Conservation (phyloP, 192 early-diverging fungal genomes). For the Cetraspora pellucida region DNA sequence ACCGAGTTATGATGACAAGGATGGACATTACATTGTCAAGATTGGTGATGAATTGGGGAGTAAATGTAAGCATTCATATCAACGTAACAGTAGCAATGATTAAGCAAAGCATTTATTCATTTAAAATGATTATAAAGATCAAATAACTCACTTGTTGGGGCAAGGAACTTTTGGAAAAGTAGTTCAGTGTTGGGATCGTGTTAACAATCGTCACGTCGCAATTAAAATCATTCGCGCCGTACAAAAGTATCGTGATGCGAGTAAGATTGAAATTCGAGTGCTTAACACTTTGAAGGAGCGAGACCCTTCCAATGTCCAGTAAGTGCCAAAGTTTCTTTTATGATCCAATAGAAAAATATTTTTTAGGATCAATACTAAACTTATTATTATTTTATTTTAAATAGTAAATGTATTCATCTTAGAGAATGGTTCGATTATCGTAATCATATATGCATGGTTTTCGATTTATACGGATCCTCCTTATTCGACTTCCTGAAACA, state of each 20-base stretch:
- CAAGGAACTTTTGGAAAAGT: slow-evolving; percentile 99
- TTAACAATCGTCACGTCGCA: slow-evolving; percentile 62
- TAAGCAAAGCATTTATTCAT: not conserved
- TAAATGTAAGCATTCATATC: slow-evolving; percentile 62
- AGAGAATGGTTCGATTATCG: slow-evolving; percentile 82
- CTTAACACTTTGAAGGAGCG: slow-evolving; percentile 74
- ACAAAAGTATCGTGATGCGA: slow-evolving; percentile 94
- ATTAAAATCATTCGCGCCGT: slow-evolving; percentile 94
- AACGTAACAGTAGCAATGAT: not conserved
- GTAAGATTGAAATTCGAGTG: slow-evolving; percentile 86
- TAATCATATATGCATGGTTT: slow-evolving; percentile 98
- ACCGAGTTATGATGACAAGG: slow-evolving; percentile 79
- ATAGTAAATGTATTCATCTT: slow-evolving; percentile 88
- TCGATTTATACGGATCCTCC: slow-evolving; percentile 84
- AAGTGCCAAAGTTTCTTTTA: slow-evolving; percentile 37
- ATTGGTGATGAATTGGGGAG: slow-evolving; percentile 71
- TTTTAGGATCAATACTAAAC: not conserved
- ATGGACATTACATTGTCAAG: slow-evolving; percentile 90
- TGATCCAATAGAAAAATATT: not conserved
- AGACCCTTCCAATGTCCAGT: slow-evolving; percentile 83
- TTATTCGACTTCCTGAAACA: slow-evolving; percentile 97
- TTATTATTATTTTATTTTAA: not conserved
- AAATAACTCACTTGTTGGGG: slow-evolving; percentile 83
- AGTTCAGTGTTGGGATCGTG: slow-evolving; percentile 80
- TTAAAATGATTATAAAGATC: slow-evolving; percentile 52